Conservation (phyloP, 129 eudicot genomes). For the Glebionis coronaria region DNA sequence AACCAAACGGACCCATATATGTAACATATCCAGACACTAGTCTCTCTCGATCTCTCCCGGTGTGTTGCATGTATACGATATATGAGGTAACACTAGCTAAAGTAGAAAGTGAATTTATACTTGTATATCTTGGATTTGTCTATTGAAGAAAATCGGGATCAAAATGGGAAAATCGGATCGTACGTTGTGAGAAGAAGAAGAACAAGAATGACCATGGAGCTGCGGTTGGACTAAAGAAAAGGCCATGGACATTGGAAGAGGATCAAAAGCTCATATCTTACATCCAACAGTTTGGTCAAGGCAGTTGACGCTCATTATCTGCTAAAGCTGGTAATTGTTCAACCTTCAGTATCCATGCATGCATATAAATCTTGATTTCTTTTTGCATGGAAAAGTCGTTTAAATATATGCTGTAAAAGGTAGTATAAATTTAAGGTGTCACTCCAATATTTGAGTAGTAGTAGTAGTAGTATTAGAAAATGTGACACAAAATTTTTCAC, state of each 20-base stretch:
- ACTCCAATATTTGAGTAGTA: too few relatives aligned
- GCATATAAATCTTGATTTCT: background rate
- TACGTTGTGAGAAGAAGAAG: background rate
- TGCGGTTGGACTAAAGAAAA: constrained; percentile 4
- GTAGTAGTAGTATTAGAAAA: too few relatives aligned
- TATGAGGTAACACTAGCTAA: too few relatives aligned
- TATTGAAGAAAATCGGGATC: background rate
- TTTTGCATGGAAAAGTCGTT: background rate
- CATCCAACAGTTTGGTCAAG: constrained; percentile 3
- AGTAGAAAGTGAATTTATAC: too few relatives aligned
- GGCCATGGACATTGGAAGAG: constrained; percentile 11
- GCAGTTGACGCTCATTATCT: constrained; percentile 11
- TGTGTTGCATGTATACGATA: too few relatives aligned
- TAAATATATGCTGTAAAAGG: too few relatives aligned
- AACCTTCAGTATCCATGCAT: background rate
- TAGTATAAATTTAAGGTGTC: too few relatives aligned
- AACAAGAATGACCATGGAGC: background rate
- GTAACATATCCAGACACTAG: too few relatives aligned
- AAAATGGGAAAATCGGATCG: background rate
- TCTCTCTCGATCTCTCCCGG: too few relatives aligned
- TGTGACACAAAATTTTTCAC: background rate
- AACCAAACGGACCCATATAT: too few relatives aligned
- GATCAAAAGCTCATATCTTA: constrained; percentile 2
- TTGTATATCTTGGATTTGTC: too few relatives aligned
- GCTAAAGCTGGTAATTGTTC: constrained; percentile 9